phyloP scores from a whole-genome alignment of 345 rosid genomes.

The Euphorbia lathyris region DNA sequence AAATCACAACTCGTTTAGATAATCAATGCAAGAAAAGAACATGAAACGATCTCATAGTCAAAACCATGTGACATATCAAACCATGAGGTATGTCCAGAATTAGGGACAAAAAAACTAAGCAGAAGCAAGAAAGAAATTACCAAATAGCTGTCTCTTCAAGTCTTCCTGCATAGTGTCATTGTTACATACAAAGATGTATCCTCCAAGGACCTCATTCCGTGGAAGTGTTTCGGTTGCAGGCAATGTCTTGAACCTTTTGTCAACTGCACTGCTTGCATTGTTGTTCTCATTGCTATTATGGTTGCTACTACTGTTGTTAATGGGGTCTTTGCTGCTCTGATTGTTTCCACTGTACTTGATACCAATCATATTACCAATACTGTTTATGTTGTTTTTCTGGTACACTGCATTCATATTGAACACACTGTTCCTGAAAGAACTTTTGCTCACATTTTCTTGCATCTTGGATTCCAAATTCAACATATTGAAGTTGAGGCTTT shows the following conservation, averaged over 20 bases:
- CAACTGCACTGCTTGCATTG: conserved; percentile 41
- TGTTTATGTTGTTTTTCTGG: conserved; percentile 58
- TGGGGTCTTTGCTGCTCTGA: conserved; percentile 46
- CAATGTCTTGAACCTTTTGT: conserved; percentile 84
- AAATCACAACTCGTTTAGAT: not conserved
- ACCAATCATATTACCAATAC: conserved; percentile 38
- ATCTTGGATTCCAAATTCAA: conserved; percentile 66
- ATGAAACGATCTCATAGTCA: not conserved
- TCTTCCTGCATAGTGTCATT: conserved; percentile 99
- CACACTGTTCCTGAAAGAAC: conserved; percentile 47
- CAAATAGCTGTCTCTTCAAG: conserved; percentile 86
- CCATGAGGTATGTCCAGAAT: not conserved
- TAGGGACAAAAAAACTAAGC: not conserved
- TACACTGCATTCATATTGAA: conserved; percentile 66
- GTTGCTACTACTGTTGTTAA: conserved; percentile 32
- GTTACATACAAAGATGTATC: conserved; percentile 96
- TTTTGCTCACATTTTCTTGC: conserved; percentile 50
- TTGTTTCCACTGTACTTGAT: conserved; percentile 69
- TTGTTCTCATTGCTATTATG: conserved; percentile 37
- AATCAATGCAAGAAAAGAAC: not conserved
- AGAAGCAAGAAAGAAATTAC: conserved; percentile 33
- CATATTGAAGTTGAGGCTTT: conserved; percentile 70
- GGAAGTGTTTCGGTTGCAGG: conserved; percentile 95
- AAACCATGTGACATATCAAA: not conserved
- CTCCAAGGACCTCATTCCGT: conserved; percentile 95